Conservation (phyloP, 1,139 yeast species). For the Schizosaccharomyces versatilis region DNA sequence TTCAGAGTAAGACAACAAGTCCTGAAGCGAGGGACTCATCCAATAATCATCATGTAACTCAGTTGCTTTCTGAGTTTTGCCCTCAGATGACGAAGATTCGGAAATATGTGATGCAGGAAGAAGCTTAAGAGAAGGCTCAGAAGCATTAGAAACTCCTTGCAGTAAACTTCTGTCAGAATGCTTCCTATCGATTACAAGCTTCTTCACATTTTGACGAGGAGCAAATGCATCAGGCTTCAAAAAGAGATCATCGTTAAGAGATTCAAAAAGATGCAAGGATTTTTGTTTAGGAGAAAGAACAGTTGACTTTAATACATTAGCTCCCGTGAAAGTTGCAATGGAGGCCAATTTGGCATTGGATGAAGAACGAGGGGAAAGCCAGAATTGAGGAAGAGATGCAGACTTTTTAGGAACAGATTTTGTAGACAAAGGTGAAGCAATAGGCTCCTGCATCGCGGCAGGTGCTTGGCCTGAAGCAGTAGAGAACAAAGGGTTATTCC, state of each 20-base stretch:
- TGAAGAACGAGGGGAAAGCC: slow-evolving; percentile 28
- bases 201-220: slow-evolving; percentile 37
- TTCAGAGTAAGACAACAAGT: slow-evolving; percentile 36
- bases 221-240: slow-evolving; percentile 51
- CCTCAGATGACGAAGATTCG: not conserved
- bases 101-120: not conserved
- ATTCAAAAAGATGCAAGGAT: not conserved
- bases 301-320: slow-evolving; percentile 7
- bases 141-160: slow-evolving; percentile 12
- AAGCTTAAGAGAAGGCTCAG: slow-evolving; percentile 9
- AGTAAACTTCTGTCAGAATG: slow-evolving; percentile 16
- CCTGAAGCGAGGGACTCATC: slow-evolving; percentile 55
- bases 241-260: slow-evolving; percentile 25
- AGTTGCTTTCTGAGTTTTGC: not conserved
- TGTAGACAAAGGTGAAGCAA: slow-evolving; percentile 31
- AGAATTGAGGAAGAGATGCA: slow-evolving; percentile 37
- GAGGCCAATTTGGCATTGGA: not conserved
- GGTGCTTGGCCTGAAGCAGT: slow-evolving; percentile 13
- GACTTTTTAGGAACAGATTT: slow-evolving; percentile 27
- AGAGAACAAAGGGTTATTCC: slow-evolving; percentile 41
- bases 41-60: slow-evolving; percentile 29
- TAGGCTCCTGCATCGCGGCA: slow-evolving; percentile 23
- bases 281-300: not conserved
- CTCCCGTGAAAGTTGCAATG: not conserved
- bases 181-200: slow-evolving; percentile 32